Conservation (phyloP, 345 rosid genomes). For the Camelina laxa region DNA sequence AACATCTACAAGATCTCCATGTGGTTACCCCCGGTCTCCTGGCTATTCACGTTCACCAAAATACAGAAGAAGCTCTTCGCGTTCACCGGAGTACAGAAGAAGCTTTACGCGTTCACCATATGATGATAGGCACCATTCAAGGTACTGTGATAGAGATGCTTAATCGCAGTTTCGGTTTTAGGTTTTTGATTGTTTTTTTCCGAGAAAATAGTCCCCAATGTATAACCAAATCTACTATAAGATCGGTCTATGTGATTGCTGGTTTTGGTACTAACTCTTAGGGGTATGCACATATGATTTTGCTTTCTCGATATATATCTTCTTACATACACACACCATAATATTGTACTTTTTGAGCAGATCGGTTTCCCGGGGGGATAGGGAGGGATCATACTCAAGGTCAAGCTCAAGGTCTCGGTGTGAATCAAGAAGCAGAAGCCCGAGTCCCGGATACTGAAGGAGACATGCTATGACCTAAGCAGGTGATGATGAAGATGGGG, state of each 20-base stretch:
- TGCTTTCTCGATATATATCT: neutral
- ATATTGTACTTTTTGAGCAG: slow-evolving; percentile 35
- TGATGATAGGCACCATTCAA: slow-evolving; percentile 37
- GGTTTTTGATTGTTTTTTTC: neutral
- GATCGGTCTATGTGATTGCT: neutral
- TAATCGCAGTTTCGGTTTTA: neutral
- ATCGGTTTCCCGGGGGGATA: slow-evolving; percentile 65
- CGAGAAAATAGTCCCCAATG: neutral
- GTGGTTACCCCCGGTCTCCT: slow-evolving; percentile 61
- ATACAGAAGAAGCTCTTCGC: slow-evolving; percentile 47
- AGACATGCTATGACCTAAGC: slow-evolving; percentile 35
- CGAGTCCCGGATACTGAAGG: slow-evolving; percentile 48
- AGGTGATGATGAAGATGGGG: slow-evolving; percentile 7
- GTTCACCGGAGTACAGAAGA: slow-evolving; percentile 36
- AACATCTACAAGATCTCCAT: slow-evolving; percentile 58
- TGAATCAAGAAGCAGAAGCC: slow-evolving; percentile 54
- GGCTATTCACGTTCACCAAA: slow-evolving; percentile 56
- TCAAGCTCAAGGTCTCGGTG: slow-evolving; percentile 68
- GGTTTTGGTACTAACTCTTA: neutral
- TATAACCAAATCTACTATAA: neutral
- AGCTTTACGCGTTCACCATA: slow-evolving; percentile 36
- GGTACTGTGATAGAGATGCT: neutral
- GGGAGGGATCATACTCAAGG: slow-evolving; percentile 57
- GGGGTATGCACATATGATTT: neutral
- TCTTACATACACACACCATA: neutral